These are phyloP conservation scores for Paxillus ammoniavirescens DNA, from an alignment of 768 basidiomycete genomes.

Conservation along the genomic window DNA sequence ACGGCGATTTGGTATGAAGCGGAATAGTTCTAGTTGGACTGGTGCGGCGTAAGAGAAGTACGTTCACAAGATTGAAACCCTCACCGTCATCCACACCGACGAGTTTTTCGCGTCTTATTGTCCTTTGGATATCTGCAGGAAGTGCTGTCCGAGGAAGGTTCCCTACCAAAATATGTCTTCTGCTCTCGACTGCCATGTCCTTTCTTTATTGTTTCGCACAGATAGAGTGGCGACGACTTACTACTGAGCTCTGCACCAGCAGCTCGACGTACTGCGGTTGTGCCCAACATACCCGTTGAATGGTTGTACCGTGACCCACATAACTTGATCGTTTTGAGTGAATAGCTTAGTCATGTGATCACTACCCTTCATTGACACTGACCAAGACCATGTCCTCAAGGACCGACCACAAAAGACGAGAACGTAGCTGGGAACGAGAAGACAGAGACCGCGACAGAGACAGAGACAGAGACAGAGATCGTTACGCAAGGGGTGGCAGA, in stretches of 20 bases:
- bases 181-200: slow-evolving; percentile 18
- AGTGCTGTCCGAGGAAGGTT: slow-evolving; percentile 53
- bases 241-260: slow-evolving; percentile 7
- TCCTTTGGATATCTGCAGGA: slow-evolving; percentile 52
- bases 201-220: slow-evolving; percentile 4
- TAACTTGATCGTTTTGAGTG: no score
- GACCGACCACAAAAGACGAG: slow-evolving; percentile 52
- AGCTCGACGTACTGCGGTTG: slow-evolving; percentile 21
- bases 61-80: background rate
- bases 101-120: slow-evolving; percentile 39
- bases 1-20: slow-evolving; percentile 56
- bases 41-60: slow-evolving; percentile 7
- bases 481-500: slow-evolving; percentile 39
- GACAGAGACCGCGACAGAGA: slow-evolving; percentile 34
- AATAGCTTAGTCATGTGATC: slow-evolving; percentile 25
- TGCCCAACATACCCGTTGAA: slow-evolving; percentile 14
- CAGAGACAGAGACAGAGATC: slow-evolving; percentile 40
- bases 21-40: slow-evolving; percentile 62
- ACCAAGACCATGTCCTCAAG: slow-evolving; percentile 58
- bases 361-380: slow-evolving; percentile 24
- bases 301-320: no score
- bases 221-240: slow-evolving; percentile 8
- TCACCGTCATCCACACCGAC: slow-evolving; percentile 44
- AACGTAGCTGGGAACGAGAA: slow-evolving; percentile 61
- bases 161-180: slow-evolving; percentile 45